A percentile compares a stretch with the other conserved stretches of the same genome.
These are phyloP conservation scores for Talaromyces sp. DNA, from an alignment of 2,329 filamentous ascomycete species.

Conservation along the genomic window DNA sequence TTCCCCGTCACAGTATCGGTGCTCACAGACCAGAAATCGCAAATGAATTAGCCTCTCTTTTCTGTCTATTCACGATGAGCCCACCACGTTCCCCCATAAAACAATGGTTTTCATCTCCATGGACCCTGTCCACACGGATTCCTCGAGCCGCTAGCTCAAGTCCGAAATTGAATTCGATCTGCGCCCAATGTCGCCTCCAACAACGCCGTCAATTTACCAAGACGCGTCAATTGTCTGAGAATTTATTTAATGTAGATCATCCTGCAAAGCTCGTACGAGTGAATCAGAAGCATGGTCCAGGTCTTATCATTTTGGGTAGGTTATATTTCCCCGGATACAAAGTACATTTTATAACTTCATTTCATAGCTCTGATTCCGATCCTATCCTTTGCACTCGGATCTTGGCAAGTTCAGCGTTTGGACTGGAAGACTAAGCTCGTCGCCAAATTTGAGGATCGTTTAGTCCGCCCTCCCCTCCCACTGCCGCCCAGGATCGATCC, in stretches of 20 bases:
- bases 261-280: conserved; percentile 78
- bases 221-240: conserved; percentile 63
- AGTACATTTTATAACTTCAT: background rate
- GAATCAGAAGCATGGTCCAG: conserved; percentile 74
- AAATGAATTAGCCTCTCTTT: background rate
- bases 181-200: conserved; percentile 38
- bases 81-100: conserved; percentile 32
- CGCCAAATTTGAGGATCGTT: conserved; percentile 86
- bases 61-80: conserved; percentile 26
- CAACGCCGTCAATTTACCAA: conserved; percentile 43
- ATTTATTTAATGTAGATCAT: conserved; percentile 84
- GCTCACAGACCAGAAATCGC: background rate
- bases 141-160: conserved; percentile 21
- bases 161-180: conserved; percentile 36
- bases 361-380: conserved; percentile 78
- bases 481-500: conserved; percentile 83
- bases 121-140: conserved; percentile 25
- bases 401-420: conserved; percentile 93
- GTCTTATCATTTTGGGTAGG: conserved; percentile 74
- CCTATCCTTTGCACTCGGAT: conserved; percentile 85
- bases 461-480: conserved; percentile 81
- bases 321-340: background rate
- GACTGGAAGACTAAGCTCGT: conserved; percentile 93
- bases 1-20: background rate
- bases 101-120: conserved; percentile 25